Base-by-base conservation (phyloP, 2,329 filamentous ascomycete species). In the Cladosporium austrohemisphaericum region DNA sequence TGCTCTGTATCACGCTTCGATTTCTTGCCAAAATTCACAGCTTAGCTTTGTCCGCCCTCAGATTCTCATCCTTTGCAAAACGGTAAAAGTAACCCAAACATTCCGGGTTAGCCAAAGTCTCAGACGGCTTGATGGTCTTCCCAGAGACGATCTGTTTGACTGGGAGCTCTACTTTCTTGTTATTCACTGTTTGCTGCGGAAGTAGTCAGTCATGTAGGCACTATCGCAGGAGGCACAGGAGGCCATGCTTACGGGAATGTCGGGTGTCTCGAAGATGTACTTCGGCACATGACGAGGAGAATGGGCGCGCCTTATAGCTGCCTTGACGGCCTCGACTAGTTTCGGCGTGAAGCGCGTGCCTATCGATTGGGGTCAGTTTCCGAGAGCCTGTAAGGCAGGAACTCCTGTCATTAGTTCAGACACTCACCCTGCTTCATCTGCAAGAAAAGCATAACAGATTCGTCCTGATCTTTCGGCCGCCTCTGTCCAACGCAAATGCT, bases 81-180 rank as follows among this genome's bases (percentile, higher is more conserved):
- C 81, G 82, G 58, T 92, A 91, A 61, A 88, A 93, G 61, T 77
- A 92, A 28, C 88, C 76, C 51, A 93, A 67, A 55, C 84, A 86
- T 60, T 85, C 69, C 0, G 88, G 87, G 61, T 94, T 93, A 48
- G 86, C 68, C 59, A 93, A 67, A 3, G 87, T 92, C 1, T 86
- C 86, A 43, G 83, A 88, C 0, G 86, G 79, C 67, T 85, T 88
- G 62, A 93, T 79, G 19, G 71, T 79, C 57, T 83, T 80, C 0
- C 88, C 88, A 0, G 80, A 88, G 1, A 93, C 83, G 55, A 93
- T 92, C 62, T 88, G 84, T 70, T 93, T 93, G 22, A 93, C 85
- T 0, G 87, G 87, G 46, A 93, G 60, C 65, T 93, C 88, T 5
- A 93, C 88, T 67, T 93, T 92, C 66, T 92, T 93, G 41, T 88